Percentiles rank a stretch among this genome's conserved stretches.
phyloP scores from a whole-genome alignment of 148 eudicot genomes.

The Suaeda aralocaspica region DNA sequence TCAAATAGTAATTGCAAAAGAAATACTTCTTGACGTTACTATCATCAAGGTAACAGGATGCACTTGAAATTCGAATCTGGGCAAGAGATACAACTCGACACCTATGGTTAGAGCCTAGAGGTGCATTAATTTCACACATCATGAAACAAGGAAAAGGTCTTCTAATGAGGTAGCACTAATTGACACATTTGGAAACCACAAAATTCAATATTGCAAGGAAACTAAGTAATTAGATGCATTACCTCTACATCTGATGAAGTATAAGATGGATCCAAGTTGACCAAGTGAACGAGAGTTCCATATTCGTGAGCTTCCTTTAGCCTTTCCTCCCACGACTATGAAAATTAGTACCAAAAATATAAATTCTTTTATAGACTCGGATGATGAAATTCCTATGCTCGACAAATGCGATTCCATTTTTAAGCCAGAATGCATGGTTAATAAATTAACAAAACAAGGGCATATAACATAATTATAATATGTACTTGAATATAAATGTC shows the following conservation, averaged over 20 bases:
- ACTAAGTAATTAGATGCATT: not conserved
- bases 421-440: not conserved
- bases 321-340: constrained; percentile 48
- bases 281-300: constrained; percentile 41
- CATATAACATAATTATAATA: no score
- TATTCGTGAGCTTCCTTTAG: constrained; percentile 36
- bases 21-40: no score
- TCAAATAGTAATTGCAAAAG: not conserved
- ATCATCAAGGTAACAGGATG: no score
- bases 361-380: not conserved
- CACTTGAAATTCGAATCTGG: no score
- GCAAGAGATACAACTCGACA: no score
- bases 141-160: not conserved
- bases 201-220: not conserved
- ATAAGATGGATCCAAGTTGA: constrained; percentile 48
- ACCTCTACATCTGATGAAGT: constrained; percentile 60
- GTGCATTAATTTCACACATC: no score
- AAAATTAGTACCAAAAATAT: no score
- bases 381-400: not conserved
- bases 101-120: no score
- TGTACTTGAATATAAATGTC: no score
- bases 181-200: not conserved
- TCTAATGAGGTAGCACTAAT: not conserved
- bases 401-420: not conserved
- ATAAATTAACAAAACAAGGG: no score